Base-by-base conservation (phyloP, 2,329 filamentous ascomycete genomes). In the Aspergillus pseudonomiae region DNA sequence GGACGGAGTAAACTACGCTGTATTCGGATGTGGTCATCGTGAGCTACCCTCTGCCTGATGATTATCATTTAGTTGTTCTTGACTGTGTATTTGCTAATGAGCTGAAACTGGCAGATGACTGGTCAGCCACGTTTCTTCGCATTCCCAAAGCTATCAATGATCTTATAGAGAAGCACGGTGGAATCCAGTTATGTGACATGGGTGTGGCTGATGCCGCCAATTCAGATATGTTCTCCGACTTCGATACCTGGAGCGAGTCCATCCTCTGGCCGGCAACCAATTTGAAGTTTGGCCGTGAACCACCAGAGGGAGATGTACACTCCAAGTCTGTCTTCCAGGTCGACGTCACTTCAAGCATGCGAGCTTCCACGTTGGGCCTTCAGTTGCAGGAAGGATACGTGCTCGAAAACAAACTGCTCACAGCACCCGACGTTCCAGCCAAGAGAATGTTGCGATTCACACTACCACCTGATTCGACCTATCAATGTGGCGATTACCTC, bases 401-500 rank as follows among this genome's bases (percentile, higher is more conserved):
- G 1, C 65, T 88, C 0, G 80, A 83, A 9, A 83, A 85, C 48
- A 79, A 78, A 54, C 73, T 80, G 0, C 78, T 91, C 39, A 87
- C 84, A 1, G 74, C 83, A 0, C 77, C 80, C 1, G 82, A 79
- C 0, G 83, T 81, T 30, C 80, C 86, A 0, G 79, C 80, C 43
- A 93, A 92, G 80, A 85, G 86, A 28, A 84, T 89, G 65, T 84
- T 92, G 24, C 87, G 88, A 66, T 86, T 93, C 39, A 85, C 87
- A 64, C 82, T 94, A 1, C 91, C 91, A 0, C 84, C 82, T 0
- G 86, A 84, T 57, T 83, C 87, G 81, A 84, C 82, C 0, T 94
- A 94, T 77, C 83, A 85, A 45, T 85, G 89, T 2, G 92, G 91
- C 16, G 91, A 94, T 72, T 94, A 95, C 73, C 83, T 94, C 0